Evolutionary conservation across 1,139 yeast species (phyloP).

Genomic region (Wickerhamomyces sp.): DNA sequence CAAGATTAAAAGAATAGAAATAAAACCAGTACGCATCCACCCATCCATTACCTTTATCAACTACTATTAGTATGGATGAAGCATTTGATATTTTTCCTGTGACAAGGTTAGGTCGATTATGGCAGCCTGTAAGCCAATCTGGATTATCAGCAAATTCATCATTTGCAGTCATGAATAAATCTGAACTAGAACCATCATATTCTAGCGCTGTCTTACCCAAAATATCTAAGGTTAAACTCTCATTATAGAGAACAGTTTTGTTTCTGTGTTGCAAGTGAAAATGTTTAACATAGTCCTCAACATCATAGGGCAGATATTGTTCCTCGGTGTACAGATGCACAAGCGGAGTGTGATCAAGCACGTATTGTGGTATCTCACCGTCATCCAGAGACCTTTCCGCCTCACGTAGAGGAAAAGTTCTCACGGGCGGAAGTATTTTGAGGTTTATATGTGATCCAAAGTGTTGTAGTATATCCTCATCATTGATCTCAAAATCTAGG

Average conservation of each 20-base stretch:
- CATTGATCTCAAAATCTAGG: slow-evolving; percentile 9
- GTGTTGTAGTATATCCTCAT: slow-evolving; percentile 7
- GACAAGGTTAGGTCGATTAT: slow-evolving; percentile 63
- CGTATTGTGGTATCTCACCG: slow-evolving; percentile 74
- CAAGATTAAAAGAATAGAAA: slow-evolving; percentile 89
- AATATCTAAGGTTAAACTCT: slow-evolving; percentile 19
- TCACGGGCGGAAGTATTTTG: slow-evolving; percentile 23
- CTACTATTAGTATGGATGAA: slow-evolving; percentile 77
- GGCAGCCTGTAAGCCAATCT: slow-evolving; percentile 77
- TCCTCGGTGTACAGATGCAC: slow-evolving; percentile 91
- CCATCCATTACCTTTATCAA: slow-evolving; percentile 90
- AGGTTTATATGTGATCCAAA: slow-evolving; percentile 4
- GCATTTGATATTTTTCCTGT: slow-evolving; percentile 71
- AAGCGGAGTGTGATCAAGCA: slow-evolving; percentile 68
- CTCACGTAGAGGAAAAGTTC: slow-evolving; percentile 16
- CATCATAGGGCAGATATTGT: slow-evolving; percentile 77
- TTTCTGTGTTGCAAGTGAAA: slow-evolving; percentile 47
- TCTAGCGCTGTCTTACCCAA: slow-evolving; percentile 20
- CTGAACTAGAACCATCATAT: slow-evolving; percentile 17
- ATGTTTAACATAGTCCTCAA: slow-evolving; percentile 61
- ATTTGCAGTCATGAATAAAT: slow-evolving; percentile 56
- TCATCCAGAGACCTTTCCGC: slow-evolving; percentile 31
- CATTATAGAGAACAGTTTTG: slow-evolving; percentile 34
- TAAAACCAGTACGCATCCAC: slow-evolving; percentile 93
- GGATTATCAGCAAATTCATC: slow-evolving; percentile 75